Base-by-base conservation (phyloP, 257 asterid genomes). In the Solanum ossicruentum region DNA sequence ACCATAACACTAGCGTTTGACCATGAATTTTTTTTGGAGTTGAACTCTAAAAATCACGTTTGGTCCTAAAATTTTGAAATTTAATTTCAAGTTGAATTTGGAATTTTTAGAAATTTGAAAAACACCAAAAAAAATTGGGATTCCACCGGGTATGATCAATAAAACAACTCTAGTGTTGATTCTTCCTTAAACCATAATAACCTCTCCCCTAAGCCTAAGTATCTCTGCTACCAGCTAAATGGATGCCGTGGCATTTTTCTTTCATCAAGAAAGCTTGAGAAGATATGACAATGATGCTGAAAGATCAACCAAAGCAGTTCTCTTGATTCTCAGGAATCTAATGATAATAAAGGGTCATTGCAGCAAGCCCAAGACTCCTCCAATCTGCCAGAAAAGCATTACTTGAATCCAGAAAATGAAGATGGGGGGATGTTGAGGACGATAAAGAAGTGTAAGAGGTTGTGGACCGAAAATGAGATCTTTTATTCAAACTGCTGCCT, bases 181-280 rank as follows among this genome's bases (percentile, higher is more conserved):
- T 86, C 88, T 13, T 90, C 92, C 80, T 73, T 69, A 89, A 90
- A 82, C 91, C 85, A 23, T 92, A 89, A 90, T 87, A 89, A 86
- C 85, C 92, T 87, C 51, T 87, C 93, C 67, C 97, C 97, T 1
- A 89, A 97, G 92, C 97, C 95, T 58, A 91, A 89, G 89, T 93
- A 81, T 87, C 87, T 94, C 69, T 92, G 95, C 8, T 92, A 88
- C 86, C 85, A 92, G 87, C 98, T 97, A 6, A 91, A 90, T 45
- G 89, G 92, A 89, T 86, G 91, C 41, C 84, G 60, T 2, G 88
- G 85, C 88, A 75, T 91, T 47, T 21, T 89, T 23, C 84, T 82
- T 67, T 28, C 32, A 66, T 4, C 73, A 66, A 28, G 47, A 66
- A 66, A 66, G 47, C 73, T 66, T 15, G 47, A 66, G 73, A 39